Percentiles rank a stretch among this genome's conserved stretches.
Evolutionary conservation across 805 yeast genomes (phyloP).

Genomic region (Ogataea ramenticola): DNA sequence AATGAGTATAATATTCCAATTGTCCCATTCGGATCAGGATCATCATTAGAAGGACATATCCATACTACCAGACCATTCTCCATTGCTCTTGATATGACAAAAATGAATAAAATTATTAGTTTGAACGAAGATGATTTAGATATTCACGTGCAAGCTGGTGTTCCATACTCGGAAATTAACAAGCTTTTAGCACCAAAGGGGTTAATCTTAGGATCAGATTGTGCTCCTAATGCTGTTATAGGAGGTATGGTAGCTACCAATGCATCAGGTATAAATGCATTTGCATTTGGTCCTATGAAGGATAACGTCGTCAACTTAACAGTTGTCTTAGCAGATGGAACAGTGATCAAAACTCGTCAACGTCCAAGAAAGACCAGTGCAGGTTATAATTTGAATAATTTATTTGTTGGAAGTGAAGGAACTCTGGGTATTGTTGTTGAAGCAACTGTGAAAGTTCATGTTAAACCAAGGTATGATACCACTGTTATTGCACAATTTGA

Average conservation of each 20-base stretch:
- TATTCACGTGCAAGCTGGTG: conserved; percentile 37
- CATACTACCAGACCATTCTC: conserved; percentile 27
- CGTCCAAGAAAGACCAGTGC: conserved; percentile 65
- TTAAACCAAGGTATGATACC: conserved; percentile 47
- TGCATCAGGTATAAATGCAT: conserved; percentile 68
- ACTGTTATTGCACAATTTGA: conserved; percentile 62
- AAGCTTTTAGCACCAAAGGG: conserved; percentile 23
- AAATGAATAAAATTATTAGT: conserved; percentile 28
- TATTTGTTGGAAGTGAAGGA: conserved; percentile 63
- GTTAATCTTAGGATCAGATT: conserved; percentile 28
- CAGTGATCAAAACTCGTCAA: conserved; percentile 53
- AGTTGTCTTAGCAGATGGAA: conserved; percentile 65
- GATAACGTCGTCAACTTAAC: conserved; percentile 54
- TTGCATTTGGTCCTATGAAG: conserved; percentile 62
- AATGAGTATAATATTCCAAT: conserved; percentile 32
- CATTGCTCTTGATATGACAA: conserved; percentile 29
- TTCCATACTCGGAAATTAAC: conserved; percentile 39
- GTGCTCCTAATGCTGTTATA: conserved; percentile 61
- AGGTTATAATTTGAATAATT: conserved; percentile 57
- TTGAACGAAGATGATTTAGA: conserved; percentile 37
- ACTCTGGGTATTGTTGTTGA: conserved; percentile 64
- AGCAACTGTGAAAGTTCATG: conserved; percentile 53
- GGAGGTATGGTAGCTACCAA: conserved; percentile 62
- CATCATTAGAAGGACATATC: conserved; percentile 38
- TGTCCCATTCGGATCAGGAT: conserved; percentile 35